Evolutionary conservation across 2,329 filamentous ascomycete species (phyloP).

Genomic region (Chaetomium sp.): DNA sequence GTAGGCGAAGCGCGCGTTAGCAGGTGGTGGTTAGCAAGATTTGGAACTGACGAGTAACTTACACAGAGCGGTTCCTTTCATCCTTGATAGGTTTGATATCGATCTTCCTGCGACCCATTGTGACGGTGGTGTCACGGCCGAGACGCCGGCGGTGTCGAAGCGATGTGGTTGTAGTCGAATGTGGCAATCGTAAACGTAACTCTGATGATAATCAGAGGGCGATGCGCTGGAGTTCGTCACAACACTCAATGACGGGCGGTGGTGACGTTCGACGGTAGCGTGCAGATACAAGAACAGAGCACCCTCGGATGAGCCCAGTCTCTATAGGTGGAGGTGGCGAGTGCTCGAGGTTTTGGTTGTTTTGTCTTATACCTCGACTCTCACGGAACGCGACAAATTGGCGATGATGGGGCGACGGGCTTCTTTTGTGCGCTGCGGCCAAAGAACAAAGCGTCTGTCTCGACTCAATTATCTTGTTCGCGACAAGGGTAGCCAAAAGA

Average conservation of each 20-base stretch:
- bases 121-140: slow-evolving; percentile 35
- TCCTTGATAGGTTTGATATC: slow-evolving; percentile 99
- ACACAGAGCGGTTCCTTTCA: slow-evolving; percentile 97
- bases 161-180: background rate
- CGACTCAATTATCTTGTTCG: slow-evolving; percentile 33
- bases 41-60: slow-evolving; percentile 46
- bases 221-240: background rate
- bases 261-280: background rate
- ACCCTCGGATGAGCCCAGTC: slow-evolving; percentile 22
- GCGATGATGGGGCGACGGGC: slow-evolving; percentile 30
- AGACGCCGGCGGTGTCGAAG: slow-evolving; percentile 11
- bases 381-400: slow-evolving; percentile 29
- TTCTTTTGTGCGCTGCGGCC: slow-evolving; percentile 35
- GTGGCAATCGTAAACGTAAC: background rate
- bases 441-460: slow-evolving; percentile 26
- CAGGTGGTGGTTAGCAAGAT: slow-evolving; percentile 8
- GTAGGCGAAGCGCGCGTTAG: slow-evolving; percentile 31
- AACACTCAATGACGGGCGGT: background rate
- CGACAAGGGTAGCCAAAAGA: slow-evolving; percentile 29
- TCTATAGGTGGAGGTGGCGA: slow-evolving; percentile 20
- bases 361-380: slow-evolving; percentile 24
- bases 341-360: slow-evolving; percentile 6
- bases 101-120: slow-evolving; percentile 98
- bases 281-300: background rate
- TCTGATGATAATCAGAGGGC: slow-evolving; percentile 1